Conservation (phyloP, 2,329 filamentous ascomycete genomes). For the Fusarium pilosicola region DNA sequence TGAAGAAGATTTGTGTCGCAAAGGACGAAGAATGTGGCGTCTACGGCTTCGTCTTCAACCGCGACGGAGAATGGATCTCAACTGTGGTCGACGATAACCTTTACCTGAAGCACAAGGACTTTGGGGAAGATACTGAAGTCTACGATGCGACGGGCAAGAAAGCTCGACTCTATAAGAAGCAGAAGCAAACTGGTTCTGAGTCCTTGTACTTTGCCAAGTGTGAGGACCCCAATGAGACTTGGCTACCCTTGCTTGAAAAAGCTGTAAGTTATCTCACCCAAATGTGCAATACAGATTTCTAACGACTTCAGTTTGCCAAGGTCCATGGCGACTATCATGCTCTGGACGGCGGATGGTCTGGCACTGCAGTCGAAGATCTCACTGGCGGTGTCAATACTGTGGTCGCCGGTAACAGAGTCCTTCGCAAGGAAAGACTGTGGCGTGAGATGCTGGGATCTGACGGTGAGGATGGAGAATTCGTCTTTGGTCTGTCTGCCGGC, state of each 20-base stretch:
- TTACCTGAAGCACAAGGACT: slow-evolving; percentile 46
- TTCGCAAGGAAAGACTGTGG: slow-evolving; percentile 78
- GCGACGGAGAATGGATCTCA: slow-evolving; percentile 77
- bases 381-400: slow-evolving; percentile 67
- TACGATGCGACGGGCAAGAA: slow-evolving; percentile 59
- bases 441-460: slow-evolving; percentile 72
- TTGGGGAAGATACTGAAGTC: slow-evolving; percentile 54
- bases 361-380: slow-evolving; percentile 60
- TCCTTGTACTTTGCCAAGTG: slow-evolving; percentile 78
- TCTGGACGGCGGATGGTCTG: slow-evolving; percentile 73
- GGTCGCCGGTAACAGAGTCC: slow-evolving; percentile 65
- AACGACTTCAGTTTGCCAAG: slow-evolving; percentile 68
- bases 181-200: slow-evolving; percentile 73
- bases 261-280: slow-evolving; percentile 52
- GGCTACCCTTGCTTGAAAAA: slow-evolving; percentile 78
- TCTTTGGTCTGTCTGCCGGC: slow-evolving; percentile 59
- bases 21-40: slow-evolving; percentile 75
- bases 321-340: slow-evolving; percentile 77
- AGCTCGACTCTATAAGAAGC: slow-evolving; percentile 68
- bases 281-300: not conserved
- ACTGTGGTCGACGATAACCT: slow-evolving; percentile 77
- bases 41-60: slow-evolving; percentile 78
- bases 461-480: slow-evolving; percentile 73
- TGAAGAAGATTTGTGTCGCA: slow-evolving; percentile 74
- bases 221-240: slow-evolving; percentile 75